Evolutionary conservation across 139 green algal species (phyloP), one percentile per base, ranked within the genome.

Genomic region (Chlamydomonas eustigma): DNA sequence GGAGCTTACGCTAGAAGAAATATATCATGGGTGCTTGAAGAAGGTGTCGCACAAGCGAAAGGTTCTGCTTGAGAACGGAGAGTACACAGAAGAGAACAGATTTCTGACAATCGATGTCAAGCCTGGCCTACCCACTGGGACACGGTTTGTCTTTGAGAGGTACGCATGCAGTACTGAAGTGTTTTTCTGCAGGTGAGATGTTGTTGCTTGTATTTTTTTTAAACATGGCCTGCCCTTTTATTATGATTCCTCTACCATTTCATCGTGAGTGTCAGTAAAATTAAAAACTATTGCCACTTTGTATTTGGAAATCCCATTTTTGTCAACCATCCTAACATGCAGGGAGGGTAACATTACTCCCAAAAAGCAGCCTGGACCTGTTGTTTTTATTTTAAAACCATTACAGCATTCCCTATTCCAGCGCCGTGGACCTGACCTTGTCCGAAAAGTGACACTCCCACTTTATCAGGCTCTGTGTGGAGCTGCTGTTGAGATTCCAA

Each of bases 61-160:
- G 71, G 78, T 89, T 5, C 71, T 90, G 39, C 44, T 78, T 36
- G 67, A 78, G 37, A 66, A 68, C 33, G 84, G 83, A 0, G 73
- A 82, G 51, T 80, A 87, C 33, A 68, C 71, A n/a, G 78, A 80
- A 31, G 86, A 90, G 79, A 66, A 84, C 37, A 80, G 80, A 25
- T 81, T 74, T 4, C 81, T 92, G 5, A 88, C 71, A 2, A 89
- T 93, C 50, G 80, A 88, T 32, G 79, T 94, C 36, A 88, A 84
- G 73, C 85, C 89, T 4, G 90, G 91, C 28, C 77, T 87, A 38
- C 82, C 85, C 50, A 84, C 86, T 35, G 89, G 91, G 12, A 94
- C 88, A 3, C 85, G 80, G 2, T 94, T 91, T 75, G 85, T 93
- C 28, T 94, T 95, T 79, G 80, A 93, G 66, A 82, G 83, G 85